Base-by-base conservation (phyloP, 202 grass and related monocot species). In the Digitaria exilis region DNA sequence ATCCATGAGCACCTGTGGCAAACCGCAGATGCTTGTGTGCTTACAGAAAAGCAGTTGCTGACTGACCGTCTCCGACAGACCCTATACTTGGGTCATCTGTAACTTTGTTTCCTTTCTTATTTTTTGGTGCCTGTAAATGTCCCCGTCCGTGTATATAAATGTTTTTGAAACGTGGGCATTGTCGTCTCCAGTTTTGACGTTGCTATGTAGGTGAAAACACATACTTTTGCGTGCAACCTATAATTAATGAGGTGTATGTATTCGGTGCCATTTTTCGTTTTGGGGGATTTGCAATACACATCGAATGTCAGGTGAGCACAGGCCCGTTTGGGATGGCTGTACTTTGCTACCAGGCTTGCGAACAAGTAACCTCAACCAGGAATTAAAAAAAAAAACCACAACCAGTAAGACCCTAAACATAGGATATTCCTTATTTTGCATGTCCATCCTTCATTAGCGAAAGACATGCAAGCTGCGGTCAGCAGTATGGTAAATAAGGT, bases 91-190 rank as follows among this genome's bases (percentile, higher is more conserved):
- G 43, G 41, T 16, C 39, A 42, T 66, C 22, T 86, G 67, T 85
- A n/a, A n/a, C 72, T 43, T 59, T 9, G 30, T 60, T 29, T 12
- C n/a, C 28, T 29, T 13, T 17, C 21, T 59, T 25, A 11, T 12
- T 37, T 79, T 55, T 55, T 45, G 32, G n/a, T 79, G 19, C 43
- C 19, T 19, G 57, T 78, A 60, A 51, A 68, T 73, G 54, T 30
- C 88, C 65, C 79, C 29, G 28, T 82, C 71, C 15, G 8, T 90
- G 88, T 90, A 90, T 46, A 86, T 90, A 83, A 32, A 55, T 82
- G 68, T 69, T 87, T 80, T 87, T 78, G 60, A 52, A 68, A 73
- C 19, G 68, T n/a, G 84, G 84, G 80, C 69, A 68, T 46, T 69
- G 46, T 24, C 35, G 17, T 73, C 34, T 54, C 19, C 51, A 45